Evolutionary conservation across 2,329 filamentous ascomycete genomes (phyloP).

Genomic region (Fusarium nisikadoi): DNA sequence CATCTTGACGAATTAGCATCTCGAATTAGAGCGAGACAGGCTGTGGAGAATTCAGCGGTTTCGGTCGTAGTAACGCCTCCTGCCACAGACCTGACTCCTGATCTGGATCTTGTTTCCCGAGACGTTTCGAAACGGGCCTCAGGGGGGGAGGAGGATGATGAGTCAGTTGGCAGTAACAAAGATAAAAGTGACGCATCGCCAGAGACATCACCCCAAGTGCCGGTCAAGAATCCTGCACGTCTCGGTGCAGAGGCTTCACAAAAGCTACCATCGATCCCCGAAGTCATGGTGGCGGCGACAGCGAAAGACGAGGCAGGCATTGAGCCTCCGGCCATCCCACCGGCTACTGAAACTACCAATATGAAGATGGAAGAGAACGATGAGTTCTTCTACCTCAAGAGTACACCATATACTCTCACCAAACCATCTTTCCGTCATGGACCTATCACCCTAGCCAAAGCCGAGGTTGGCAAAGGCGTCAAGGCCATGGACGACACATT

Average conservation of each 20-base stretch:
- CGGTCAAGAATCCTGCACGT: slow-evolving; percentile 40
- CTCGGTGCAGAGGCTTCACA: slow-evolving; percentile 6
- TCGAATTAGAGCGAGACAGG: slow-evolving; percentile 51
- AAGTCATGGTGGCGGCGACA: slow-evolving; percentile 31
- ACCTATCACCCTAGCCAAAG: slow-evolving; percentile 62
- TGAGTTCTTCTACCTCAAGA: slow-evolving; percentile 60
- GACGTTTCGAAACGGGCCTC: slow-evolving; percentile 37
- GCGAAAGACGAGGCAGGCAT: slow-evolving; percentile 9
- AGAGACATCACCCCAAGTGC: slow-evolving; percentile 19
- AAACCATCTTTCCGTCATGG: slow-evolving; percentile 65
- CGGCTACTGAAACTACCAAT: neutral
- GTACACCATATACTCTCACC: slow-evolving; percentile 61
- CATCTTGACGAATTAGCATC: slow-evolving; percentile 60
- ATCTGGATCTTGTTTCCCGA: slow-evolving; percentile 39
- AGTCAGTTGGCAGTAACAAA: slow-evolving; percentile 7
- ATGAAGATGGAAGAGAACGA: slow-evolving; percentile 51
- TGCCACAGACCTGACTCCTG: slow-evolving; percentile 11
- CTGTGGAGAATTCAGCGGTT: slow-evolving; percentile 30
- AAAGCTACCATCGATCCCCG: slow-evolving; percentile 43
- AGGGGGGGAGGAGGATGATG: neutral
- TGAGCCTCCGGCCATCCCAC: slow-evolving; percentile 3
- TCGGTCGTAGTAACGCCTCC: slow-evolving; percentile 17
- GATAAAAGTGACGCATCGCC: slow-evolving; percentile 1
- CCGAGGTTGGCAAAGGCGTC: slow-evolving; percentile 52
- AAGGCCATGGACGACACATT: slow-evolving; percentile 60